Evolutionary conservation across 192 early-diverging fungal genomes (phyloP).

Genomic region (Coemansia reversa): DNA sequence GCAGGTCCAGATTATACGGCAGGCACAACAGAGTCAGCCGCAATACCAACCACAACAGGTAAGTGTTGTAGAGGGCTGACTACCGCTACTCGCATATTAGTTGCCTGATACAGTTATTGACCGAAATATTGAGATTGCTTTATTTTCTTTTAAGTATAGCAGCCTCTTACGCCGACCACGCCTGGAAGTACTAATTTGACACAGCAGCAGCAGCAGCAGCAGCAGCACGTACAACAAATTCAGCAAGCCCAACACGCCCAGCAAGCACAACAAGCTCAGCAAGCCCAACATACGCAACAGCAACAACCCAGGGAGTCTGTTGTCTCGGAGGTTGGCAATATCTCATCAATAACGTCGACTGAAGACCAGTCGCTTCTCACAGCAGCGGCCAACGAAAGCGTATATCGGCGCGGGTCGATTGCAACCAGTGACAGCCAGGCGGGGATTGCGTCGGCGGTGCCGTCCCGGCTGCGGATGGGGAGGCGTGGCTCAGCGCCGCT

Average conservation of each 20-base stretch:
- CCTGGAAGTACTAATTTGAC: conserved; percentile 4
- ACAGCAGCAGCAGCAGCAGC: neutral
- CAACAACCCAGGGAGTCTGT: conserved; percentile 15
- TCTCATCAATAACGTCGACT: conserved; percentile 2
- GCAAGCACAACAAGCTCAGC: conserved; percentile 23
- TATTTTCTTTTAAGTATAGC: conserved; percentile 11
- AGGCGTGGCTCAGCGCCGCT: conserved; percentile 42
- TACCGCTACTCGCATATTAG: neutral
- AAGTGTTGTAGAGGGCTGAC: neutral
- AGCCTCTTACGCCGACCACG: conserved; percentile 31
- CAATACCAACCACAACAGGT: conserved; percentile 30
- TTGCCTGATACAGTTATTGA: neutral
- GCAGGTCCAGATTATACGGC: conserved; percentile 52
- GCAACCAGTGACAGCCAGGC: conserved; percentile 47
- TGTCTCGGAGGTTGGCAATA: conserved; percentile 11
- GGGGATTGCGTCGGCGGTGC: conserved; percentile 61
- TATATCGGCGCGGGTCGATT: conserved; percentile 57
- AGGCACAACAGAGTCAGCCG: conserved; percentile 14
- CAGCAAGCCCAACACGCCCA: conserved; percentile 18
- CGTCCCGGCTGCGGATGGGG: conserved; percentile 48
- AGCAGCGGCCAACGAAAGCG: conserved; percentile 50
- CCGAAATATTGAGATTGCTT: neutral
- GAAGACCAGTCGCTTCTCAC: conserved; percentile 46
- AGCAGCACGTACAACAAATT: conserved; percentile 8
- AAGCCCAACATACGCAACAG: conserved; percentile 23